Evolutionary conservation across 2,329 filamentous ascomycete species (phyloP), one percentile per base, ranked within the genome.

Genomic region (Fusarium torulosum): DNA sequence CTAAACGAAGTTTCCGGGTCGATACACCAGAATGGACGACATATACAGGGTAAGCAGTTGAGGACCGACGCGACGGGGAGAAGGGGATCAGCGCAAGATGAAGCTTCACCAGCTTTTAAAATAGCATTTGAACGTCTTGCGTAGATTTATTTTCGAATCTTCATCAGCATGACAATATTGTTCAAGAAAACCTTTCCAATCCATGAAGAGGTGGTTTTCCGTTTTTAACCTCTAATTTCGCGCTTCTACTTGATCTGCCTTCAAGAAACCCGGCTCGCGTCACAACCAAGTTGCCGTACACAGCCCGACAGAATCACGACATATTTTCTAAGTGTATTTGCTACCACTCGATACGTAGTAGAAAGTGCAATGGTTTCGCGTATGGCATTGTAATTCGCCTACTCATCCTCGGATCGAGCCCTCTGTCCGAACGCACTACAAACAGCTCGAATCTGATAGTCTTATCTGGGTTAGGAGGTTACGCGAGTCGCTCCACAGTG

Each of bases 201-300:
- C 19, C 14, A 23, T 23, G 4, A 29, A 41, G 13, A 40, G n/a
- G 11, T 5, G 4, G 7, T 41, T 5, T 23, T 33, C 15, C 19
- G 20, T 10, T 23, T 41, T 31, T 8, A n/a, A 20, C 27, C 14
- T 20, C 37, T 14, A n/a, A 33, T 21, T 8, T 13, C 37, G n/a
- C 47, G 19, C 19, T 51, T 51, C 25, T 51, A 21, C 47, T 49
- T 51, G 47, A 51, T 23, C 47, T 31, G 47, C 14, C 14, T 41
- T 6, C 15, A 51, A 51, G 14, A 15, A 50, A 50, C 11, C n/a
- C 47, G 13, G n/a, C 15, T 15, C 35, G 45, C 45, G 15, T 47
- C 20, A 21, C 17, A 46, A 27, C 14, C 29, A 46, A 46, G n/a
- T 21, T 21, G 44, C 19, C 19, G 7, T 35, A 17, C 44, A 27